Evolutionary conservation across 805 yeast species (phyloP).

Genomic region (Hanseniaspora occidentalis): DNA sequence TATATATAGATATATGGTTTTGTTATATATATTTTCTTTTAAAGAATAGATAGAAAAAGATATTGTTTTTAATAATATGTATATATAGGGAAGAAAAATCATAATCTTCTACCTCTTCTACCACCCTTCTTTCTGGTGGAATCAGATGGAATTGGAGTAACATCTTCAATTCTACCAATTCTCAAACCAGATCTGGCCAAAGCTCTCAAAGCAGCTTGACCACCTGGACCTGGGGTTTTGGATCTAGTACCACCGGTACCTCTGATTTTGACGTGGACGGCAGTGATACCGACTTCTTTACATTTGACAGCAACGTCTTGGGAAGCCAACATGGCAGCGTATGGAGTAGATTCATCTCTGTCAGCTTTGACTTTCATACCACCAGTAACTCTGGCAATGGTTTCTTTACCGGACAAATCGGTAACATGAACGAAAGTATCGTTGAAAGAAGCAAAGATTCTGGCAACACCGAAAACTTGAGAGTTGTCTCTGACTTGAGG

Average conservation of each 20-base stretch:
- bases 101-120: slow-evolving; percentile 99
- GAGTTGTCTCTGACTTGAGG: slow-evolving; percentile 93
- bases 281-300: slow-evolving; percentile 99
- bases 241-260: slow-evolving; percentile 99
- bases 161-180: slow-evolving; percentile 99
- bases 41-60: neutral
- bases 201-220: slow-evolving; percentile 98
- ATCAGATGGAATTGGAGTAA: slow-evolving; percentile 99
- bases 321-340: slow-evolving; percentile 99
- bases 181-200: slow-evolving; percentile 99
- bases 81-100: slow-evolving; percentile 19
- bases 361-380: slow-evolving; percentile 99
- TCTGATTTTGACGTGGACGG: slow-evolving; percentile 98
- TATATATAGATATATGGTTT: no score
- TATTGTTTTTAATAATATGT: slow-evolving; percentile 1
- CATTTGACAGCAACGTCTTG: slow-evolving; percentile 98
- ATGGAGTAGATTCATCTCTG: slow-evolving; percentile 99
- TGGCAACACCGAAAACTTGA: slow-evolving; percentile 99
- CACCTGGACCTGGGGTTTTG: slow-evolving; percentile 99
- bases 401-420: slow-evolving; percentile 98
- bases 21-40: no score
- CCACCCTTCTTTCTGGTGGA: slow-evolving; percentile 99
- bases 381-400: slow-evolving; percentile 99
- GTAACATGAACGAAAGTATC: slow-evolving; percentile 99
- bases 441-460: slow-evolving; percentile 99